Evolutionary conservation across 108 stramenopile genomes (phyloP), one percentile per base, ranked within the genome.

Genomic region (Nitzschia sp.): DNA sequence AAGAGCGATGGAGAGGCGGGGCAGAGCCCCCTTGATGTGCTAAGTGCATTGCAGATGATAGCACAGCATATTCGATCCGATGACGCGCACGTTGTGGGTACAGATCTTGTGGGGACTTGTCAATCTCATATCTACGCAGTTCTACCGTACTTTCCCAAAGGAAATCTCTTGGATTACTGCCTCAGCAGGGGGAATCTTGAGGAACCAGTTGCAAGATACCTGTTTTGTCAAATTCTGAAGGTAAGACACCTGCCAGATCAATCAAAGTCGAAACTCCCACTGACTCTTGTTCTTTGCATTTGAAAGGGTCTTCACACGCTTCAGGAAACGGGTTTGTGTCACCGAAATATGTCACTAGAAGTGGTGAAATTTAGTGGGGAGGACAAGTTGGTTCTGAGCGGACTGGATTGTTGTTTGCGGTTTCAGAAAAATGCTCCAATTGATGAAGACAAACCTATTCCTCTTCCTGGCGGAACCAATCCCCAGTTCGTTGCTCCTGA

Each of bases 401-500:
- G 82, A 66, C 79, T 87, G 53, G 86, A 81, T 2, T 86, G 84
- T 78, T 61, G 77, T 19, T 28, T 88, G 25, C 73, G 84, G 24
- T 79, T 38, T 28, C 29, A 70, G 3, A 67, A 46, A 4, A 54
- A 24, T 5, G 27, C 3, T 42, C 25, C 38, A 28, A 33, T 42
- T 13, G 35, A 75, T 83, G 38, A 75, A 34, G 72, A 72, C 0
- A 63, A 64, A 32, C 62, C 71, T 17, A 31, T 29, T n/a, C 72
- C 71, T 42, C 66, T 71, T 58, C 68, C 78, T 5, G 71, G 83
- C 56, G 92, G 92, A 2, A 86, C 83, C 57, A 11, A 54, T 38
- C 60, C 54, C 18, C 80, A 82, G 24, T 91, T 86, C 54, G 83
- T 93, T 51, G 89, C 42, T 17, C 94, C 94, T 0, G 91, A 93